phyloP scores from a whole-genome alignment of 208 protist genomes.

The Leishmania major region DNA sequence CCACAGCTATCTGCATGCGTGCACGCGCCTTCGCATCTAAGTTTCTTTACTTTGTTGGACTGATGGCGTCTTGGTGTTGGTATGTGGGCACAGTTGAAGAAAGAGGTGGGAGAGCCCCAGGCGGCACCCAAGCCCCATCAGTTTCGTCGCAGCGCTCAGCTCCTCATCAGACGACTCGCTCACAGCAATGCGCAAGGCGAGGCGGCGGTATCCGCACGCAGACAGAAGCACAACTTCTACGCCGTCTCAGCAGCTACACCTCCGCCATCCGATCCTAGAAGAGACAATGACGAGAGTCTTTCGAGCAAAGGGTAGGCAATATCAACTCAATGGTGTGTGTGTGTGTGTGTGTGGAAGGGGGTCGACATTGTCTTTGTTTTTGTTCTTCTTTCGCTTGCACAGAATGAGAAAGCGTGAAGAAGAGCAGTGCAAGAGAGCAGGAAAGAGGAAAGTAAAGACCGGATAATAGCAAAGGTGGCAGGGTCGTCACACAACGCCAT shows the following conservation, averaged over 20 bases:
- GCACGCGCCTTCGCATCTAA: not conserved
- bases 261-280: not conserved
- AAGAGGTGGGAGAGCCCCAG: not conserved
- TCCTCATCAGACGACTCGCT: not conserved
- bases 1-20: not conserved
- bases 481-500: not conserved
- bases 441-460: not conserved
- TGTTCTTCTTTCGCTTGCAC: not conserved
- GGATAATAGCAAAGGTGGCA: not conserved
- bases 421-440: slow-evolving; percentile 6
- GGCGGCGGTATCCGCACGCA: no score
- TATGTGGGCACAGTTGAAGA: not conserved
- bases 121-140: not conserved
- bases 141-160: not conserved
- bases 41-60: no score
- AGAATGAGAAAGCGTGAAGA: not conserved
- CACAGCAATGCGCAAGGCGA: not conserved
- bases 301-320: not conserved
- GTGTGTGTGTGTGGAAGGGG: not conserved
- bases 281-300: not conserved
- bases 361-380: not conserved
- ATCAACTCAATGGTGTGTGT: not conserved
- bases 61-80: not conserved
- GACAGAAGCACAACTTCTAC: not conserved
- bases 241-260: not conserved